Conservation (phyloP, 2,329 filamentous ascomycete species). For the Colletotrichum sublineola region DNA sequence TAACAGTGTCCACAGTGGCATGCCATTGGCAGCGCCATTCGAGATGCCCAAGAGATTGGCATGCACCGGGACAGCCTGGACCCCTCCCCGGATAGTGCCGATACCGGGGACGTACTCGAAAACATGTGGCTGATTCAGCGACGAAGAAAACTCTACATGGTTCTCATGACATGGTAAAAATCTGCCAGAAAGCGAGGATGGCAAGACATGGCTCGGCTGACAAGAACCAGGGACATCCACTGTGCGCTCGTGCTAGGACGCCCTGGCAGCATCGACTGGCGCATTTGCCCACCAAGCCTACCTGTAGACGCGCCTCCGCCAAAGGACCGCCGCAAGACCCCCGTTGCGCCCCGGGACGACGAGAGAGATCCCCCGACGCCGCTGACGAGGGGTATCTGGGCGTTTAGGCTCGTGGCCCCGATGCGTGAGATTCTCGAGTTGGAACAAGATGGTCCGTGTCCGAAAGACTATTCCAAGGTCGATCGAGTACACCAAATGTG, state of each 20-base stretch:
- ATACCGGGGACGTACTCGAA: constrained; percentile 63
- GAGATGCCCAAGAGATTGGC: constrained; percentile 74
- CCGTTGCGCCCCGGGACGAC: constrained; percentile 61
- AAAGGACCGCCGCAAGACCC: constrained; percentile 60
- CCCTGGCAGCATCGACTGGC: constrained; percentile 67
- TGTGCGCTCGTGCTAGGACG: constrained; percentile 67
- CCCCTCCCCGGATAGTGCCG: constrained; percentile 61
- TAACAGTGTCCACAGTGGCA: constrained; percentile 60
- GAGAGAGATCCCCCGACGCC: constrained; percentile 67
- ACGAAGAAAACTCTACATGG: constrained; percentile 66
- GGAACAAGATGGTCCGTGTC: constrained; percentile 68
- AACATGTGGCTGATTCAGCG: constrained; percentile 72
- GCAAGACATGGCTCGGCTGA: constrained; percentile 33
- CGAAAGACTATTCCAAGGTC: constrained; percentile 66
- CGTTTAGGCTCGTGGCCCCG: constrained; percentile 60
- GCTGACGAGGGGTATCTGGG: constrained; percentile 66
- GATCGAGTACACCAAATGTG: constrained; percentile 67
- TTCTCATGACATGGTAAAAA: constrained; percentile 58
- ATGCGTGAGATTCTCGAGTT: constrained; percentile 68
- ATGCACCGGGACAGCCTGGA: constrained; percentile 68
- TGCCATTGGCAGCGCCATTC: constrained; percentile 67
- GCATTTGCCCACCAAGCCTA: constrained; percentile 60
- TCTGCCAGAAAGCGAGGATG: constrained; percentile 30
- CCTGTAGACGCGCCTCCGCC: constrained; percentile 68
- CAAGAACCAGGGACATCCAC: constrained; percentile 64